Percentiles rank a stretch among this genome's conserved stretches.
phyloP scores from a whole-genome alignment of 2,329 filamentous ascomycete genomes.

The Tolypocladium paradoxum region DNA sequence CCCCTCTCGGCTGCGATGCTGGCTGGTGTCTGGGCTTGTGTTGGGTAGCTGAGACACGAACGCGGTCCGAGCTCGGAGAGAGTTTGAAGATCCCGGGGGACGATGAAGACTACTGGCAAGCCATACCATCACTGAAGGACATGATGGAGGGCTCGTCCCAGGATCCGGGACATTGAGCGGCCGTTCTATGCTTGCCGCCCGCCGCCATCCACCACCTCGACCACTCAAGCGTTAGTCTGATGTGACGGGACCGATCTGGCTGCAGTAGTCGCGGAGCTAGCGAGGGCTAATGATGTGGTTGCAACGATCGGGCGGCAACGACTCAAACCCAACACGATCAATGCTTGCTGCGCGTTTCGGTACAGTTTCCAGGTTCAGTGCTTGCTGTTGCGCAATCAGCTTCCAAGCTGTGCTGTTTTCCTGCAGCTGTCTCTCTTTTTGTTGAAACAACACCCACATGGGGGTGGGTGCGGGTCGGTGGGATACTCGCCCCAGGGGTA shows the following conservation, averaged over 20 bases:
- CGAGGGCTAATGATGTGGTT: neutral
- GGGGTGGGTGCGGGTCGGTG: no score
- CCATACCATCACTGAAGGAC: no score
- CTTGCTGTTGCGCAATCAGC: no score
- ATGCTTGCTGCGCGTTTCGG: no score
- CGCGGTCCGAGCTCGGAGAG: no score
- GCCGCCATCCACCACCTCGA: neutral
- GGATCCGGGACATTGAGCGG: neutral
- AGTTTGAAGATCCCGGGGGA: no score
- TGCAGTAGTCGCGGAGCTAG: neutral
- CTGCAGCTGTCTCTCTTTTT: no score
- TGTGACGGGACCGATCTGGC: neutral
- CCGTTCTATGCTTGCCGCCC: neutral
- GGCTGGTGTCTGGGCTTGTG: neutral
- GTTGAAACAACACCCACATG: neutral
- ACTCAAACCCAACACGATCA: neutral
- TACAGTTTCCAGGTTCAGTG: no score
- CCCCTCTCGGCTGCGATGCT: neutral
- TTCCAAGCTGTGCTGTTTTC: neutral
- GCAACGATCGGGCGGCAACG: neutral
- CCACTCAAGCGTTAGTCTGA: neutral
- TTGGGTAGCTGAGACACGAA: neutral
- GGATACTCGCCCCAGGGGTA: no score
- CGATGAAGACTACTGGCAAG: no score
- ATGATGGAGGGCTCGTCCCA: neutral